phyloP scores from a whole-genome alignment of 2,329 filamentous ascomycete genomes.

The Macroventuria anomochaeta region DNA sequence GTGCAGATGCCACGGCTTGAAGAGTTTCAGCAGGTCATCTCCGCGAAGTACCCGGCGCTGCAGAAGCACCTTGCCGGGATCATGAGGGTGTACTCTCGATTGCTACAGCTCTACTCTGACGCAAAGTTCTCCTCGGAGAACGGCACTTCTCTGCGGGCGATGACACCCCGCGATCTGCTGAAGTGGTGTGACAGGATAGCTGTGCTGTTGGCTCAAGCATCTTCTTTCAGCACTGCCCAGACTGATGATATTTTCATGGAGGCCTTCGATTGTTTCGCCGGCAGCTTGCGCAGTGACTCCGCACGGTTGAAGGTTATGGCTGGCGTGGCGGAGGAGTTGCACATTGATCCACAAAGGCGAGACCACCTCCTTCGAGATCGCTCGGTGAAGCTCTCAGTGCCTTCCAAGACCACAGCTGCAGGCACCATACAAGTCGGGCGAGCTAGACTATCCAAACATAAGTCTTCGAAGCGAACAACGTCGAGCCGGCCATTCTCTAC shows the following conservation, averaged over 20 bases:
- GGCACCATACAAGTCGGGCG: conserved; percentile 45
- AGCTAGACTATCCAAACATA: conserved; percentile 56
- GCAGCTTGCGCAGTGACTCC: conserved; percentile 72
- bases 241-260: conserved; percentile 91
- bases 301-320: conserved; percentile 67
- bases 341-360: conserved; percentile 80
- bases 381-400: conserved; percentile 66
- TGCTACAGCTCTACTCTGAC: conserved; percentile 51
- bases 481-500: conserved; percentile 75
- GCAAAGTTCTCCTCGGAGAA: conserved; percentile 58
- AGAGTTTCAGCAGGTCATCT: conserved; percentile 78
- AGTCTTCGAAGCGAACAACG: conserved; percentile 48
- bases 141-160: conserved; percentile 65
- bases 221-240: conserved; percentile 71
- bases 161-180: conserved; percentile 79
- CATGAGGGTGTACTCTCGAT: conserved; percentile 62
- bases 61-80: conserved; percentile 62
- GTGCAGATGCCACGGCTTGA: conserved; percentile 68
- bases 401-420: conserved; percentile 34
- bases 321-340: conserved; percentile 83
- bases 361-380: conserved; percentile 78
- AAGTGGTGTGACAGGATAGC: conserved; percentile 88
- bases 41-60: conserved; percentile 73
- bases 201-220: conserved; percentile 66
- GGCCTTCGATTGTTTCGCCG: conserved; percentile 89